Percentiles rank a stretch among this genome's conserved stretches.
phyloP scores from a whole-genome alignment of 805 yeast genomes.

The Metschnikowia reukaufii region DNA sequence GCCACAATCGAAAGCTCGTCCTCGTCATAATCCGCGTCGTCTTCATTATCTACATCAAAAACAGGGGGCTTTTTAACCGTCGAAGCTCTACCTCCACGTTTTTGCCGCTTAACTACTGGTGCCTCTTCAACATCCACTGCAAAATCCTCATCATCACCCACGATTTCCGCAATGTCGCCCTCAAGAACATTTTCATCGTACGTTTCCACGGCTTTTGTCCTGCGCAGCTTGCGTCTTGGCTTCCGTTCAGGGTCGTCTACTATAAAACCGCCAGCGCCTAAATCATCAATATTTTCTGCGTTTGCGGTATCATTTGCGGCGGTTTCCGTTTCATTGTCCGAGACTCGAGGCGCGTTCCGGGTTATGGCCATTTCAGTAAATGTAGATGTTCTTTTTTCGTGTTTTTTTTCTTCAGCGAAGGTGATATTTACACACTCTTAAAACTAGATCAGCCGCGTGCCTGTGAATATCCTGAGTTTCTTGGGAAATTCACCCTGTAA shows the following conservation, averaged over 20 bases:
- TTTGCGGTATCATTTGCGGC: neutral
- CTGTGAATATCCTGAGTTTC: too few species aligned
- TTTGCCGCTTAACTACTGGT: constrained; percentile 1
- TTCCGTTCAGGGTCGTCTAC: constrained; percentile 18
- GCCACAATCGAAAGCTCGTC: constrained; percentile 35
- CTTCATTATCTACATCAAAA: constrained; percentile 8
- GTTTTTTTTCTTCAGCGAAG: too few species aligned
- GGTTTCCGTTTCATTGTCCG: neutral
- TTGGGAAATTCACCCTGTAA: too few species aligned
- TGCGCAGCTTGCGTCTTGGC: constrained; percentile 13
- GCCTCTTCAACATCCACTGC: neutral
- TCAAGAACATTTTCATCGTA: constrained; percentile 25
- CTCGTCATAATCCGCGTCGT: constrained; percentile 23
- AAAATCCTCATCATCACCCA: neutral
- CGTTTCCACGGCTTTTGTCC: constrained; percentile 12
- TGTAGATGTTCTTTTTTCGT: too few species aligned
- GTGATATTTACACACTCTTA: too few species aligned
- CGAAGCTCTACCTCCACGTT: constrained; percentile 1
- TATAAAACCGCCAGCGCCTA: constrained; percentile 20
- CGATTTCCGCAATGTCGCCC: neutral
- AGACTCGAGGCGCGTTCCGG: constrained; percentile 4
- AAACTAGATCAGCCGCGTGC: too few species aligned
- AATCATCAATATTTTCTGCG: constrained; percentile 4
- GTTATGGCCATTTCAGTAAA: too few species aligned
- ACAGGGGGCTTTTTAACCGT: constrained; percentile 14